phyloP scores from a whole-genome alignment of 768 basidiomycete genomes.

The Hypholoma fasciculare region DNA sequence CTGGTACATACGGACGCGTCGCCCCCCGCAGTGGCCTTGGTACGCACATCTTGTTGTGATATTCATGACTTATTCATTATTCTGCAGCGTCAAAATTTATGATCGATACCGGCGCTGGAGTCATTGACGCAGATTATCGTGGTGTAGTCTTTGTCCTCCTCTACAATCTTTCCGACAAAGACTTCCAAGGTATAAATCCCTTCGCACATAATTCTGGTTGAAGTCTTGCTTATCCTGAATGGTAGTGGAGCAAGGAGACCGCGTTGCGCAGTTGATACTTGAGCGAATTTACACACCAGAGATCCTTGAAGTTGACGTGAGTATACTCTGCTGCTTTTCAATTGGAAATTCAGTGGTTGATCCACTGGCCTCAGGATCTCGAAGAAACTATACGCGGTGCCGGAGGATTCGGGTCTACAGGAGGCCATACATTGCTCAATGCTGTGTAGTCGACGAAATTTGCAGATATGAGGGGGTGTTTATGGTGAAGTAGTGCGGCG shows the following conservation, averaged over 20 bases:
- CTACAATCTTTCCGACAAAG: constrained; percentile 88
- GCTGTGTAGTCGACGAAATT: constrained; percentile 9
- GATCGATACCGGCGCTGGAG: constrained; percentile 98
- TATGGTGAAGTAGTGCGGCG: constrained; percentile 4
- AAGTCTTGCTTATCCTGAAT: not conserved
- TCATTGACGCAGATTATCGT: constrained; percentile 95
- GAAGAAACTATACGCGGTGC: constrained; percentile 83
- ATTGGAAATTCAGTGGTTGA: constrained; percentile 1
- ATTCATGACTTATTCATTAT: not conserved
- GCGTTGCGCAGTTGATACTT: constrained; percentile 94
- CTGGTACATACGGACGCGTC: constrained; percentile 93
- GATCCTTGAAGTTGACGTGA: constrained; percentile 81
- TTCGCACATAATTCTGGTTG: not conserved
- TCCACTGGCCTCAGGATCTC: constrained; percentile 54
- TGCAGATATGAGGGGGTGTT: not conserved
- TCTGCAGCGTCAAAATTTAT: constrained; percentile 88
- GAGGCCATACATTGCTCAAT: constrained; percentile 66
- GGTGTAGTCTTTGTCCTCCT: constrained; percentile 89
- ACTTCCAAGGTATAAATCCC: constrained; percentile 69
- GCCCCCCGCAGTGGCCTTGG: constrained; percentile 96
- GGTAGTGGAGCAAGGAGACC: constrained; percentile 87
- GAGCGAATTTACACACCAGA: constrained; percentile 89
- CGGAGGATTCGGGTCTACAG: constrained; percentile 94
- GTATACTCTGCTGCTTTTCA: constrained; percentile 24
- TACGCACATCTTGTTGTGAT: constrained; percentile 35